These are phyloP conservation scores for Fusarium decemcellulare DNA, from an alignment of 2,329 filamentous ascomycete genomes.

Conservation along the genomic window DNA sequence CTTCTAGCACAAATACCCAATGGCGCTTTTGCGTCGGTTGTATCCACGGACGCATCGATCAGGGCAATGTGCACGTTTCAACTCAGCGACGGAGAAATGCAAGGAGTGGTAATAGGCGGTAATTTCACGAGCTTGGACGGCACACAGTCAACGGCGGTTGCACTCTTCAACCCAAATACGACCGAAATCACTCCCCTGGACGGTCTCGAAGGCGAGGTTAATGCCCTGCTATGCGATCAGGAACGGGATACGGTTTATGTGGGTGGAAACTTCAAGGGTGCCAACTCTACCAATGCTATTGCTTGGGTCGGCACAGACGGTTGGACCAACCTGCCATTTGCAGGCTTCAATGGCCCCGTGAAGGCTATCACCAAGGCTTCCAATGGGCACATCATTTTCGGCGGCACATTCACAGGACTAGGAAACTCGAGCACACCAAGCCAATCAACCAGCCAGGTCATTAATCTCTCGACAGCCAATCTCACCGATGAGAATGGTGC, in stretches of 20 bases:
- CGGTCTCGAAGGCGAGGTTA: constrained; percentile 88
- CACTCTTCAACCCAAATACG: constrained; percentile 83
- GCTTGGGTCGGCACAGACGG: constrained; percentile 78
- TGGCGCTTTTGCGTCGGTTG: constrained; percentile 82
- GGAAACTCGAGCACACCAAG: constrained; percentile 82
- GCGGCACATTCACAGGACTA: constrained; percentile 88
- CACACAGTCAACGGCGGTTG: constrained; percentile 82
- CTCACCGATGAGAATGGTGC: constrained; percentile 78
- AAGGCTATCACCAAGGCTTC: constrained; percentile 85
- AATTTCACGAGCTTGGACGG: constrained; percentile 95
- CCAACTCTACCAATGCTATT: constrained; percentile 90
- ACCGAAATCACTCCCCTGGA: constrained; percentile 79
- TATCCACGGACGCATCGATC: constrained; percentile 86
- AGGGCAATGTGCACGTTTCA: constrained; percentile 88
- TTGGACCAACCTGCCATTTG: constrained; percentile 89
- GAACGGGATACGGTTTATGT: constrained; percentile 87
- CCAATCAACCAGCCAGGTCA: constrained; percentile 79
- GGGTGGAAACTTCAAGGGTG: constrained; percentile 86
- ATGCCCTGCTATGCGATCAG: constrained; percentile 85
- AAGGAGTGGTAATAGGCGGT: constrained; percentile 88
- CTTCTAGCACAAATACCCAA: constrained; percentile 88
- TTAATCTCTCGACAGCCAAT: constrained; percentile 86
- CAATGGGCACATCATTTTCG: constrained; percentile 91
- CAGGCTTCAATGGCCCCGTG: constrained; percentile 94
- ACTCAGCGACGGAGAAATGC: constrained; percentile 73